These are phyloP conservation scores for Beverwykella pulmonaria DNA, from an alignment of 495 filamentous ascomycete genomes.

Conservation along the genomic window DNA sequence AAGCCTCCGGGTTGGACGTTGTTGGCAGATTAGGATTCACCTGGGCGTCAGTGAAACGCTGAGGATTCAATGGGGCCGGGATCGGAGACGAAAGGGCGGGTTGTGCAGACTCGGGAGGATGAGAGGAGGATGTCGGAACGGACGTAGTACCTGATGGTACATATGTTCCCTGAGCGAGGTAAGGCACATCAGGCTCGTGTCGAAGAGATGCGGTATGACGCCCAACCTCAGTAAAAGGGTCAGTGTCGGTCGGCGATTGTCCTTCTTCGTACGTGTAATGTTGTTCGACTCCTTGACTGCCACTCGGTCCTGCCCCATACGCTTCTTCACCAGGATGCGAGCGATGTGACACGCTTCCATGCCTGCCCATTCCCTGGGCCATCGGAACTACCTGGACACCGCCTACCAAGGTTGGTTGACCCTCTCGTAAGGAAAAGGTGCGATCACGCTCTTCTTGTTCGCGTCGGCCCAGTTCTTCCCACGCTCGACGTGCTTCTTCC, in stretches of 20 bases:
- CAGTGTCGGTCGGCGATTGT: slow-evolving; percentile 55
- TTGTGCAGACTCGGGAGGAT: slow-evolving; percentile 19
- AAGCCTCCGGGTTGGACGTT: slow-evolving; percentile 41
- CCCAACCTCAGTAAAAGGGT: slow-evolving; percentile 59
- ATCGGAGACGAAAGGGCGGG: slow-evolving; percentile 21
- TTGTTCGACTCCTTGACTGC: slow-evolving; percentile 38
- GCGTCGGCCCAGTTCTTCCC: slow-evolving; percentile 92
- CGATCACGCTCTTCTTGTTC: slow-evolving; percentile 95
- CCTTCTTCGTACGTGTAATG: slow-evolving; percentile 53
- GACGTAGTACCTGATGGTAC: slow-evolving; percentile 20
- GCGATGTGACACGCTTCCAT: slow-evolving; percentile 53
- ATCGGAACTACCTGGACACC: slow-evolving; percentile 97
- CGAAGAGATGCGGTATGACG: slow-evolving; percentile 37
- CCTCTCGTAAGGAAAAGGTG: slow-evolving; percentile 79
- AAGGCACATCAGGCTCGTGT: slow-evolving; percentile 41
- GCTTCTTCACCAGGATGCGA: slow-evolving; percentile 44
- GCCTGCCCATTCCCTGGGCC: slow-evolving; percentile 73
- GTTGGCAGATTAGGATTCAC: slow-evolving; percentile 17
- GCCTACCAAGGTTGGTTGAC: slow-evolving; percentile 85
- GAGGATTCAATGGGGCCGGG: slow-evolving; percentile 29
- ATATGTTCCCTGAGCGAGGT: slow-evolving; percentile 28
- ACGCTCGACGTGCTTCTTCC: slow-evolving; percentile 91
- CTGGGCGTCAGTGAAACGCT: slow-evolving; percentile 9
- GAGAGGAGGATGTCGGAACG: slow-evolving; percentile 7
- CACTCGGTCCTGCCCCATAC: slow-evolving; percentile 18